phyloP scores from a whole-genome alignment of 2,329 filamentous ascomycete species.

The Exophiala aquamarina region DNA sequence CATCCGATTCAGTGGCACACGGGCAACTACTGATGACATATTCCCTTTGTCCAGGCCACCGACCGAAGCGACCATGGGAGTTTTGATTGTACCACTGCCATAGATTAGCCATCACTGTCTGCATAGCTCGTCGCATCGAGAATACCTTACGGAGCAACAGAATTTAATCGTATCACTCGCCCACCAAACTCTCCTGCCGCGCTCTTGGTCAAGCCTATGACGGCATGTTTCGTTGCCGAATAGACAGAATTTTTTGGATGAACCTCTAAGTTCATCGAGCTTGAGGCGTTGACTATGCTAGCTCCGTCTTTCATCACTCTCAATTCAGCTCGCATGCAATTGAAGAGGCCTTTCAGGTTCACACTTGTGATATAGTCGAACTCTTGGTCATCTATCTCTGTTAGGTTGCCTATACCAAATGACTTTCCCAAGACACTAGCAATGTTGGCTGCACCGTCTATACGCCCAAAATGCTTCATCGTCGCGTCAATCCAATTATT shows the following conservation, averaged over 20 bases:
- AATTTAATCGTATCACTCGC: constrained; percentile 9
- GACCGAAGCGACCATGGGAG: constrained; percentile 5
- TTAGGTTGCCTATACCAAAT: constrained; percentile 35
- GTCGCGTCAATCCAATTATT: constrained; percentile 20
- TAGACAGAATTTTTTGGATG: constrained; percentile 42
- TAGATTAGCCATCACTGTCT: neutral
- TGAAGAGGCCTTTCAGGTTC: constrained; percentile 51
- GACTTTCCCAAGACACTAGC: constrained; percentile 19
- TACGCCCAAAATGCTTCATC: constrained; percentile 11
- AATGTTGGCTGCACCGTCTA: constrained; percentile 22
- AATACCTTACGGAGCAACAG: constrained; percentile 9
- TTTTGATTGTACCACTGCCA: constrained; percentile 5
- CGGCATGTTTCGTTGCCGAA: constrained; percentile 42
- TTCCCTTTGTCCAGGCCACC: constrained; percentile 3
- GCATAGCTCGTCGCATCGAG: neutral
- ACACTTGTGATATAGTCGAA: constrained; percentile 45
- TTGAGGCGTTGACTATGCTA: constrained; percentile 43
- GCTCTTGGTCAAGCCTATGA: constrained; percentile 38
- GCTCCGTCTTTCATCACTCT: constrained; percentile 35
- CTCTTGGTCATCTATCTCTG: constrained; percentile 37
- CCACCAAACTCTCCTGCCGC: constrained; percentile 6
- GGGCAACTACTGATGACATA: constrained; percentile 1
- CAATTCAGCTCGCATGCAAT: constrained; percentile 53
- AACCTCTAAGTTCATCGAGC: constrained; percentile 36
- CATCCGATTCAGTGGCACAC: constrained; percentile 6